These are phyloP conservation scores for Triticum timopheevii DNA, from an alignment of 176 grass and related monocot genomes.

Conservation along the genomic window DNA sequence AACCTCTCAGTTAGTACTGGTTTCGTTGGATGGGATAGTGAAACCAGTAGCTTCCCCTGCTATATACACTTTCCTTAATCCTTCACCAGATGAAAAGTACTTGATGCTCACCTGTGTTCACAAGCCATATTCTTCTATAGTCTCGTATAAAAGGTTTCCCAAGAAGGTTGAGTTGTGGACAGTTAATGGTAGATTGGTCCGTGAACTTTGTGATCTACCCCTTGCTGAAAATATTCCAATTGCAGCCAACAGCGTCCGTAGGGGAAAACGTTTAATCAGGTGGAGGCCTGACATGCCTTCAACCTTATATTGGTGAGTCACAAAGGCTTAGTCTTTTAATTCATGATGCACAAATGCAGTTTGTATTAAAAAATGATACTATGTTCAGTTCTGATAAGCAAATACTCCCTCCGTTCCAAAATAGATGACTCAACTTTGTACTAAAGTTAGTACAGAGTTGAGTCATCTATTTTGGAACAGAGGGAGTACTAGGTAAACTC, in stretches of 20 bases:
- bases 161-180: slow-evolving; percentile 85
- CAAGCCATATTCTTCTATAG: slow-evolving; percentile 68
- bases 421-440: too few species aligned
- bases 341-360: background rate
- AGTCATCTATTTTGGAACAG: too few species aligned
- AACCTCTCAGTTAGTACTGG: slow-evolving; percentile 61
- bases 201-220: slow-evolving; percentile 80
- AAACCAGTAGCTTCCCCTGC: slow-evolving; percentile 50
- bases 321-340: background rate
- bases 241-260: slow-evolving; percentile 67
- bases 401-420: too few species aligned
- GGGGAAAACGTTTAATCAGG: slow-evolving; percentile 70
- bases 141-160: slow-evolving; percentile 77
- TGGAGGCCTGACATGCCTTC: slow-evolving; percentile 86
- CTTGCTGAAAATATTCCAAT: slow-evolving; percentile 94
- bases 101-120: slow-evolving; percentile 66
- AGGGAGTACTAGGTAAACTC: background rate
- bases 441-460: too few species aligned
- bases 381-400: background rate
- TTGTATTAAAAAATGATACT: background rate
- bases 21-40: slow-evolving; percentile 56
- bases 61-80: slow-evolving; percentile 71
- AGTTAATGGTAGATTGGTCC: slow-evolving; percentile 56
- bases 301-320: slow-evolving; percentile 72
- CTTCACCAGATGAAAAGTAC: slow-evolving; percentile 81